Evolutionary conservation across 2,329 filamentous ascomycete genomes (phyloP).

Genomic region (Eutypa lata): DNA sequence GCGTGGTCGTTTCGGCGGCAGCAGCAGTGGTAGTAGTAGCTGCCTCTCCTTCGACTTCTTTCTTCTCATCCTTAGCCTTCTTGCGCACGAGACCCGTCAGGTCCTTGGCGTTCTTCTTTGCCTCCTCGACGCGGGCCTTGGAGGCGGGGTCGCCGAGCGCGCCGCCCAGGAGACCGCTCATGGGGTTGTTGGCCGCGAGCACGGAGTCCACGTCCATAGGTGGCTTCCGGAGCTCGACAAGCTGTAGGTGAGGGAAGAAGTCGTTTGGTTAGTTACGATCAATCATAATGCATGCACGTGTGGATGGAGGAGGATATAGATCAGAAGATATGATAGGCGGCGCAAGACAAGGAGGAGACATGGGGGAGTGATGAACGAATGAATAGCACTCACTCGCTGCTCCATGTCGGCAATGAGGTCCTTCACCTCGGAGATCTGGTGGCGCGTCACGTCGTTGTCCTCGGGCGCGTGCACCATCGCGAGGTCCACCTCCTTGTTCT

Average conservation of each 20-base stretch:
- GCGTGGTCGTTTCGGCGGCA: constrained; percentile 21
- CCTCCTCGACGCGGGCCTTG: constrained; percentile 65
- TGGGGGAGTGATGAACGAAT: constrained; percentile 6
- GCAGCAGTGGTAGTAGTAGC: constrained; percentile 14
- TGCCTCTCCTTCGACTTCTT: constrained; percentile 16
- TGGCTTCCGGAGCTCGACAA: constrained; percentile 65
- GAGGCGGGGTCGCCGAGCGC: constrained; percentile 58
- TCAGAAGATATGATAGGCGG: constrained; percentile 8
- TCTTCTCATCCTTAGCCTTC: constrained; percentile 43
- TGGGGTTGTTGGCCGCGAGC: constrained; percentile 46
- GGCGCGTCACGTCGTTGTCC: constrained; percentile 61
- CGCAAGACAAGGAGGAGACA: constrained; percentile 9
- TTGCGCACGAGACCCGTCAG: constrained; percentile 72
- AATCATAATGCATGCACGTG: no score
- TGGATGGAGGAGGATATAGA: no score
- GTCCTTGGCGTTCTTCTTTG: constrained; percentile 71
- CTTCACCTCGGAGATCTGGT: constrained; percentile 68
- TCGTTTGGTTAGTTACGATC: constrained; percentile 15
- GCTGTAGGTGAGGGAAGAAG: constrained; percentile 38
- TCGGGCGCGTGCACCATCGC: constrained; percentile 60
- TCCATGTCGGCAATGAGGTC: constrained; percentile 79
- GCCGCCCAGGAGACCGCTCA: constrained; percentile 61
- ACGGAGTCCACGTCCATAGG: constrained; percentile 57
- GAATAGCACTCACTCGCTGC: constrained; percentile 54
- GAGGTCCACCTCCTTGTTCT: constrained; percentile 66